Conservation (phyloP, 2,329 filamentous ascomycete genomes). For the Dactylonectria estremocensis region DNA sequence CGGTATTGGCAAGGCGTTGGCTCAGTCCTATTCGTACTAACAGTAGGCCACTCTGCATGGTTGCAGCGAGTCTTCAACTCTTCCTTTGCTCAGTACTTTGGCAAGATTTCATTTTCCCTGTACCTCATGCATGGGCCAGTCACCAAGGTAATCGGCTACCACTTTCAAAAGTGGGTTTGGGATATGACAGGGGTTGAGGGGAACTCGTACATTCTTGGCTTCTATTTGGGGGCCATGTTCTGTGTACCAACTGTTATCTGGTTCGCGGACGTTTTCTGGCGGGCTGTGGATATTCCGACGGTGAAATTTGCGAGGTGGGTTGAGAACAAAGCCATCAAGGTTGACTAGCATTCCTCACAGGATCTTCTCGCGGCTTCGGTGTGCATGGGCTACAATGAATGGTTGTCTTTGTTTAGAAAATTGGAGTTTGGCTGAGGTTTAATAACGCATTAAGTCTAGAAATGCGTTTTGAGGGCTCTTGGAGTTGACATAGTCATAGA, state of each 20-base stretch:
- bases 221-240: constrained; percentile 61
- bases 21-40: constrained; percentile 66
- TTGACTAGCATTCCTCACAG: constrained; percentile 44
- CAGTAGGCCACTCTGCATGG: constrained; percentile 61
- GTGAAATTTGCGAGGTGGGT: constrained; percentile 72
- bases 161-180: constrained; percentile 65
- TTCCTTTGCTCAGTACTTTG: constrained; percentile 68
- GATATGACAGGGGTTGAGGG: constrained; percentile 63
- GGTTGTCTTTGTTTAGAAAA: too few species aligned
- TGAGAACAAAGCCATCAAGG: constrained; percentile 54
- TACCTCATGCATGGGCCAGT: constrained; percentile 74
- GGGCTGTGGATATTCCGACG: constrained; percentile 69
- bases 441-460: too few species aligned
- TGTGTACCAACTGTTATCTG: constrained; percentile 68
- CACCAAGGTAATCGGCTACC: constrained; percentile 68
- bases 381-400: too few species aligned
- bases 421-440: too few species aligned
- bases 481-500: too few species aligned
- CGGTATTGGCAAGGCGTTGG: constrained; percentile 72
- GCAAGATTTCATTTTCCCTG: constrained; percentile 72
- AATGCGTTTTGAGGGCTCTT: too few species aligned
- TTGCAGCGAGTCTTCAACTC: constrained; percentile 68
- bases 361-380: too few species aligned
- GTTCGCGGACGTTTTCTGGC: constrained; percentile 70
- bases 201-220: constrained; percentile 61